Percentiles rank a stretch among this genome's conserved stretches.
Conservation (phyloP, 2,329 filamentous ascomycete species). For the Neoscytalidium dimidiatum region DNA sequence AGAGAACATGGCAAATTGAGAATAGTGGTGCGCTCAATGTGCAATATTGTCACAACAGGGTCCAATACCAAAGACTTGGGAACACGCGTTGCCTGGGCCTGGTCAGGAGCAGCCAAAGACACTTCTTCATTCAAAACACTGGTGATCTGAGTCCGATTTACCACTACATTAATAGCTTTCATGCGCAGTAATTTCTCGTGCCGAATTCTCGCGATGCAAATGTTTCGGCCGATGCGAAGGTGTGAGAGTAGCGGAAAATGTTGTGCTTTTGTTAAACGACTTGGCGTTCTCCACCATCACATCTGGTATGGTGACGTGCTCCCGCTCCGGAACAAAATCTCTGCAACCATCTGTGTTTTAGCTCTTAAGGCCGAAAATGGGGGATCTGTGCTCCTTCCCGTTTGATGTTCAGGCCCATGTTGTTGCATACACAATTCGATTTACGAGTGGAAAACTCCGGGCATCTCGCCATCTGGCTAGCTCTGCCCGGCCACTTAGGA, state of each 20-base stretch:
- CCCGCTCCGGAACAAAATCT: not conserved
- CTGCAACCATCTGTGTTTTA: not conserved
- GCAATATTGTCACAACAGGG: no score
- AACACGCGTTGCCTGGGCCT: no score
- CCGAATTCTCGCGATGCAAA: no score
- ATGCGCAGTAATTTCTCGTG: not conserved
- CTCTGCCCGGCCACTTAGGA: not conserved
- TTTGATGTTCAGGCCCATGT: not conserved
- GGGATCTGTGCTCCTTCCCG: not conserved
- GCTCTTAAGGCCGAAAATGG: not conserved
- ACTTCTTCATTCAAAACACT: no score
- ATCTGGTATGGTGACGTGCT: not conserved
- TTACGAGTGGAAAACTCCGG: not conserved
- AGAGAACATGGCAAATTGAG: no score
- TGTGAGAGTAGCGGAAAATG: constrained; percentile 4
- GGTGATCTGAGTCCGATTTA: no score
- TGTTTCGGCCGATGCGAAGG: not conserved
- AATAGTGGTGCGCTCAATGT: no score
- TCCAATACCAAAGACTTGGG: no score
- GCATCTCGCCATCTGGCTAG: not conserved
- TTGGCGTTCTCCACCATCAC: not conserved
- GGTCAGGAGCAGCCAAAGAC: no score
- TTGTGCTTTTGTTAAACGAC: not conserved
- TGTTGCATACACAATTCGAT: not conserved
- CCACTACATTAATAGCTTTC: no score